A percentile compares a stretch with the other conserved stretches of the same genome.
phyloP scores from a whole-genome alignment of 2,329 filamentous ascomycete species.

The Aureobasidium musti region DNA sequence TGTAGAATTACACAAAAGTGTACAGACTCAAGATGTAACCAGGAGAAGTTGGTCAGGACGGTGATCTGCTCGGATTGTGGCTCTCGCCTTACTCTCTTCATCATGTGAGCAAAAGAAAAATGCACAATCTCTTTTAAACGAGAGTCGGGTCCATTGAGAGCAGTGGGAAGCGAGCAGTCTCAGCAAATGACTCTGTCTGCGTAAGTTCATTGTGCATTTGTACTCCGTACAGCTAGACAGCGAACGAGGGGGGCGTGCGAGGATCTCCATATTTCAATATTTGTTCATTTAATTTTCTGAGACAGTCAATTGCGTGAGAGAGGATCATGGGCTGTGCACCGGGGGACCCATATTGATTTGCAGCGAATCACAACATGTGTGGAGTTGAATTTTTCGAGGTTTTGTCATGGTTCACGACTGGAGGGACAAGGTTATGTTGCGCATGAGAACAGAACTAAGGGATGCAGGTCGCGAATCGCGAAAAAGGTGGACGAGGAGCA shows the following conservation, averaged over 20 bases:
- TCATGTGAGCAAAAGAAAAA: neutral
- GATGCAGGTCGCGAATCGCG: slow-evolving; percentile 11
- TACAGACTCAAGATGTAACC: too few species aligned
- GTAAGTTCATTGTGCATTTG: neutral
- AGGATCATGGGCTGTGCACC: slow-evolving; percentile 5
- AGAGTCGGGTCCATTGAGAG: neutral
- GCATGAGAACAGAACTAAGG: slow-evolving; percentile 1
- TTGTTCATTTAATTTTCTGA: slow-evolving; percentile 17
- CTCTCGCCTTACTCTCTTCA: neutral
- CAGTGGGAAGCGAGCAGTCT: neutral
- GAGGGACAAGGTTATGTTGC: slow-evolving; percentile 10
- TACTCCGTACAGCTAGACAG: neutral
- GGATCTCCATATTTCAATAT: neutral
- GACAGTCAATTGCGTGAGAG: slow-evolving; percentile 24
- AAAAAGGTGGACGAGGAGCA: neutral
- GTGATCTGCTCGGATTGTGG: neutral
- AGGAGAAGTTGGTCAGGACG: neutral
- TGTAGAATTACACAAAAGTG: too few species aligned
- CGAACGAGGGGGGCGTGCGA: neutral
- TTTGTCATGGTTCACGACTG: slow-evolving; percentile 17
- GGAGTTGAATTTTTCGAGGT: neutral
- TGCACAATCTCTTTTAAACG: neutral
- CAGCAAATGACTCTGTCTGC: neutral
- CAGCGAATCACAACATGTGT: neutral
- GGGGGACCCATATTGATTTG: neutral